Percentiles rank a stretch among this genome's conserved stretches.
Evolutionary conservation across 176 grass and related monocot genomes (phyloP).

Genomic region (Carex myosuroides): DNA sequence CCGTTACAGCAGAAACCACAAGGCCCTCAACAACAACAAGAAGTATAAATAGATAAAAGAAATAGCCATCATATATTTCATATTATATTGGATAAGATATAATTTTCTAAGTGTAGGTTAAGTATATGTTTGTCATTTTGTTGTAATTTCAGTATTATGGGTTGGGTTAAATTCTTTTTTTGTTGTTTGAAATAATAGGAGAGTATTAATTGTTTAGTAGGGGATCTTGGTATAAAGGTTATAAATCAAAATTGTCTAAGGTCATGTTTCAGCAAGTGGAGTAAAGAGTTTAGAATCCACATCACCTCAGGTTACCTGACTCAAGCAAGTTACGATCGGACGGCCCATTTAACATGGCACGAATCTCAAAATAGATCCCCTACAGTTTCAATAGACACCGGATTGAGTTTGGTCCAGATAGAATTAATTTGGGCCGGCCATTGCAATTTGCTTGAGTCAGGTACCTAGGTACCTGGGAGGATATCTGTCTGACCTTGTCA

Average conservation of each 20-base stretch:
- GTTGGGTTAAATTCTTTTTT: constrained; percentile 15
- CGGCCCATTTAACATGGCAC: too few species aligned
- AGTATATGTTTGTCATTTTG: constrained; percentile 14
- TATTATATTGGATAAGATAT: constrained; percentile 25
- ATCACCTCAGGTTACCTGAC: too few species aligned
- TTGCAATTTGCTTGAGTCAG: too few species aligned
- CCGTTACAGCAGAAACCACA: constrained; percentile 5
- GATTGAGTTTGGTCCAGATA: too few species aligned
- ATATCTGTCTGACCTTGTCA: too few species aligned
- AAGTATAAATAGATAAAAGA: constrained; percentile 16
- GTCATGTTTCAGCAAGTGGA: too few species aligned
- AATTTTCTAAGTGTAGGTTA: constrained; percentile 14
- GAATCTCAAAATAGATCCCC: too few species aligned
- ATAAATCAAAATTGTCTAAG: neutral
- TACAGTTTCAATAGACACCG: too few species aligned
- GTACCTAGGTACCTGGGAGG: too few species aligned
- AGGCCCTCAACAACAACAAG: constrained; percentile 35
- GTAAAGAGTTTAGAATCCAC: too few species aligned
- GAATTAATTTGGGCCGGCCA: too few species aligned
- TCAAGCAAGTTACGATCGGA: too few species aligned
- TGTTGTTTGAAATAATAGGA: constrained; percentile 6
- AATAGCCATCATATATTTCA: neutral
- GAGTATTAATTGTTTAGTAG: neutral
- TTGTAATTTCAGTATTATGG: neutral
- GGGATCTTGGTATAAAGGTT: neutral